Percentiles rank a stretch among this genome's conserved stretches.
Conservation (phyloP, 2,329 filamentous ascomycete genomes). For the Ceratocystis huliohia region DNA sequence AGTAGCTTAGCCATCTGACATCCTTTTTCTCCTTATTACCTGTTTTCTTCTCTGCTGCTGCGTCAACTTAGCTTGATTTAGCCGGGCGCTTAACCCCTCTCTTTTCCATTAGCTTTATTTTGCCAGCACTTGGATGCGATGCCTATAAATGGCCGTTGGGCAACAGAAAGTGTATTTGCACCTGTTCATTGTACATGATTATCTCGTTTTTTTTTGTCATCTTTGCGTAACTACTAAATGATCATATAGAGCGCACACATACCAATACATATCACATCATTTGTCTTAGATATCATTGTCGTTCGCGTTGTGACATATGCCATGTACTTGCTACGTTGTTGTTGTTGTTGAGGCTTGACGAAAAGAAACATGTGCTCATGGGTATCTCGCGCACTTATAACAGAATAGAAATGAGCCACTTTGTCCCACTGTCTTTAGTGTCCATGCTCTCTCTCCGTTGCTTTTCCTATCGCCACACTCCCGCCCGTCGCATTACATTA, state of each 20-base stretch:
- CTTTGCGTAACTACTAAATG: conserved; percentile 1
- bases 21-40: not conserved
- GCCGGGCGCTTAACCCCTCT: not conserved
- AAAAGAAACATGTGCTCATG: too few species aligned
- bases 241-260: not conserved
- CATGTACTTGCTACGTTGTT: not conserved
- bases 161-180: not conserved
- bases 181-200: conserved; percentile 10
- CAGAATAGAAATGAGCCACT: too few species aligned
- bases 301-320: not conserved
- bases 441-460: not conserved
- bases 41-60: not conserved
- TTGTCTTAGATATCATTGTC: not conserved
- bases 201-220: not conserved
- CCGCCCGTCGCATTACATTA: conserved; percentile 70
- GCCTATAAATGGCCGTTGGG: not conserved
- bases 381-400: too few species aligned
- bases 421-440: not conserved
- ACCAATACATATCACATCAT: conserved; percentile 1
- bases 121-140: not conserved
- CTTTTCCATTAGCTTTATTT: not conserved
- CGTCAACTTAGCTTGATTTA: not conserved
- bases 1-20: not conserved
- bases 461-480: conserved; percentile 53
- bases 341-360: too few species aligned